Base-by-base conservation (phyloP, 805 yeast genomes). In the Wickerhamiella dianesei region DNA sequence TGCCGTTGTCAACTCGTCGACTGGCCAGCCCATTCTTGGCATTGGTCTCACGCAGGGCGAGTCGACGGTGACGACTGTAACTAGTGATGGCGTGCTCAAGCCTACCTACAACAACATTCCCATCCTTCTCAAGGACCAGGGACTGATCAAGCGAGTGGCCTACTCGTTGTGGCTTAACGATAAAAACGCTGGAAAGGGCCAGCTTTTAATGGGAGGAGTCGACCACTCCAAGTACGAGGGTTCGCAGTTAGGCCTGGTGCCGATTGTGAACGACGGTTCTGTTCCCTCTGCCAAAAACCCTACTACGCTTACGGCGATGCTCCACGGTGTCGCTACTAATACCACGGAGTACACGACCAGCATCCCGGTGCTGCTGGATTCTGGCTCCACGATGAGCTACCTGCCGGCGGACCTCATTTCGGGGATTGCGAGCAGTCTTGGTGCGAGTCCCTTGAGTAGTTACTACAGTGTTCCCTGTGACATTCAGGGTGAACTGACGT, bases 1-100 rank as follows among this genome's bases (percentile, higher is more conserved):
- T 61, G 96, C 92, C 2, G 76, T 86, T 20, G 89, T 82, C 3
- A 77, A 77, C 58, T 61, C 64, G 35, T 73, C 86, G 1, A 75
- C 75, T 48, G 77, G 87, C 3, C 14, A 21, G n/a, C 89, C 94
- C 46, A 57, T 59, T 25, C 47, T 64, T 48, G 68, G 68, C 6
- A 54, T 64, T 8, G 67, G 68, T 12, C 56, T 59, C 35, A 44
- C 54, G 5, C 54, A 59, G 12, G 57, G 59, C 22, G 68, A 64
- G 53, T 54, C 62, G n/a, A 49, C 58, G 6, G 46, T 52, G 19
- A 29, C 39, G 4, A n/a, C 42, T 2, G 44, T 47, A 4, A 46
- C 42, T 37, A 44, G 29, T 5, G 44, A 37, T 13, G 48, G 50
- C 20, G n/a, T 5, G 12, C 46, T 49, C 4, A 4, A 19, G 1